Evolutionary conservation across 192 early-diverging fungal genomes (phyloP), one percentile per base, ranked within the genome.

Genomic region (Coemansia sp.): DNA sequence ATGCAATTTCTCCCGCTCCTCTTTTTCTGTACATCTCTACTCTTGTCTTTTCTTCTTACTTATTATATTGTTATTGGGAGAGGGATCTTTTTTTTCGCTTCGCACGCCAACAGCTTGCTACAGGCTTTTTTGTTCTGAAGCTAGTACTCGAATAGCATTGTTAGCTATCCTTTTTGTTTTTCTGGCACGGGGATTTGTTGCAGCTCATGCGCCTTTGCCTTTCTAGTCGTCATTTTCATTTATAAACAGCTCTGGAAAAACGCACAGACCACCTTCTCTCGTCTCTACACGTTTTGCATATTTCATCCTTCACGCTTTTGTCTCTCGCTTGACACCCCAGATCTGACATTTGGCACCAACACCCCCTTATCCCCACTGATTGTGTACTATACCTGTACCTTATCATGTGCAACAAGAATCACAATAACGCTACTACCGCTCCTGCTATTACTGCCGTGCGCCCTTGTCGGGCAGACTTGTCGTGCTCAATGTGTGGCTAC

Each of bases 401-500:
- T 31, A 19, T 44, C 33, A 50, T 61, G 42, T 39, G 50, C 59
- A 5, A 33, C 27, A 14, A 62, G 39, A 53, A 16, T 36, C 27
- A 37, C 45, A 41, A 56, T 61, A 8, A 13, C 39, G 19, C 48
- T 62, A 7, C 29, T 29, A 3, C 46, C 17, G 59, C 59, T 36
- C 40, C 62, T 57, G 14, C 59, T 24, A 40, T 36, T 17, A 37
- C 54, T 57, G 54, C 31, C 54, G 31, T 75, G 51, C 54, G 73
- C 29, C 67, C 27, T 1, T 45, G 40, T 37, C 60, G 34, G 3
- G 59, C 54, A 14, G 33, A 67, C 35, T 7, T 74, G 36, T 40
- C 48, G 31, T 83, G 80, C 68, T 77, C 80, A 14, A 74, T 83
- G 71, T 83, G 80, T 41, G 80, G 80, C 29, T 72, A 74, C 29